Conservation (phyloP, 805 yeast genomes). For the Candida adriatica region DNA sequence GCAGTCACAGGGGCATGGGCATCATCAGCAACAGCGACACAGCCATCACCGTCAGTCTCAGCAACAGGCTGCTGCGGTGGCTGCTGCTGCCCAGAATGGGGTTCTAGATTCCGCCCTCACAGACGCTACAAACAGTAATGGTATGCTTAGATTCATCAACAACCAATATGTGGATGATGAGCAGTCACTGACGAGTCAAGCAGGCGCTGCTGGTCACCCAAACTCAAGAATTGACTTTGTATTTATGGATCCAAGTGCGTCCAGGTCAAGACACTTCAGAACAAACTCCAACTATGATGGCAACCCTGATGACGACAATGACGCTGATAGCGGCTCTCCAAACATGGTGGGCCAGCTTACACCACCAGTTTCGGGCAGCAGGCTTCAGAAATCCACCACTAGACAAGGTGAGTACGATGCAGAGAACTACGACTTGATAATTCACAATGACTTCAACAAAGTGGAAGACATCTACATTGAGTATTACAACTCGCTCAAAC, state of each 20-base stretch:
- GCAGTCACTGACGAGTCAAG: slow-evolving; percentile 12
- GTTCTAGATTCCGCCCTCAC: slow-evolving; percentile 15
- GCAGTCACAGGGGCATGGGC: slow-evolving; percentile 3
- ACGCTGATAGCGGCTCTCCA: slow-evolving; percentile 13
- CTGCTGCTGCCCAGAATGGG: slow-evolving; percentile 11
- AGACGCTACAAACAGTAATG: slow-evolving; percentile 17
- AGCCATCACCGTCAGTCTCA: slow-evolving; percentile 12
- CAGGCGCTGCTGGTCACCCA: slow-evolving; percentile 6
- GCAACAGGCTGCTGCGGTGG: slow-evolving; percentile 11
- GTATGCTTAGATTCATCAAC: slow-evolving; percentile 24
- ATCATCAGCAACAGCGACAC: slow-evolving; percentile 8
- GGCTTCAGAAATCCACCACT: slow-evolving; percentile 19
- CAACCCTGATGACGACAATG: slow-evolving; percentile 14
- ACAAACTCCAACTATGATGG: slow-evolving; percentile 16
- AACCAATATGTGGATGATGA: slow-evolving; percentile 26
- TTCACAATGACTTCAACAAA: slow-evolving; percentile 26
- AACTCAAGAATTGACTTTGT: slow-evolving; percentile 24
- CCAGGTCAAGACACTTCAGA: slow-evolving; percentile 19
- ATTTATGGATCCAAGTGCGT: slow-evolving; percentile 24
- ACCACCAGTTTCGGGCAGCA: slow-evolving; percentile 14
- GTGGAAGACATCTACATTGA: slow-evolving; percentile 28
- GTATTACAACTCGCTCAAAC: slow-evolving; percentile 25
- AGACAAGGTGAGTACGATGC: slow-evolving; percentile 22
- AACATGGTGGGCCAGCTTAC: slow-evolving; percentile 11
- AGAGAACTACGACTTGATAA: slow-evolving; percentile 25